Evolutionary conservation across 257 asterid species (phyloP).

Genomic region (Linderniella brevidens): DNA sequence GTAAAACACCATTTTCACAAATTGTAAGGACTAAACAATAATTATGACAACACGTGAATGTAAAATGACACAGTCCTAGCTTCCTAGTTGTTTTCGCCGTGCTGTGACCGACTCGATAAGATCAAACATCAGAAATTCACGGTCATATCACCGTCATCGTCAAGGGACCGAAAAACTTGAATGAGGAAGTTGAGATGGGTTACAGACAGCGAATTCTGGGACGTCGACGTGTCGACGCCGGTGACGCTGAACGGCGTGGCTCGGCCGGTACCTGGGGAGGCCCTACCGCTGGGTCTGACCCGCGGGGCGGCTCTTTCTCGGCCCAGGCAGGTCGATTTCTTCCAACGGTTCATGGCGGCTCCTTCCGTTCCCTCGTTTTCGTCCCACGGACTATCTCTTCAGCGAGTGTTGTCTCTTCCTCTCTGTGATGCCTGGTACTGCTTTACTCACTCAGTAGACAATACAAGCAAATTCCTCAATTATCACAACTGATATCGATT

Average conservation of each 20-base stretch:
- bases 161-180: too few relatives aligned
- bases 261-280: conserved; percentile 35
- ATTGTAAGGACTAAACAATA: too few relatives aligned
- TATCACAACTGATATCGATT: too few relatives aligned
- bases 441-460: conserved; percentile 8
- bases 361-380: conserved; percentile 52
- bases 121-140: too few relatives aligned
- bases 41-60: too few relatives aligned
- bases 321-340: conserved; percentile 57
- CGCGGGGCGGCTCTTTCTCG: conserved; percentile 59
- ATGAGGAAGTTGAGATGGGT: conserved; percentile 84
- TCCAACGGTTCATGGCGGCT: conserved; percentile 78
- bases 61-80: too few relatives aligned
- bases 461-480: background rate
- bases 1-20: too few relatives aligned
- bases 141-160: too few relatives aligned
- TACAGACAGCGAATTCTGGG: conserved; percentile 71
- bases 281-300: conserved; percentile 46
- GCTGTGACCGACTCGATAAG: too few relatives aligned
- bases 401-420: conserved; percentile 49
- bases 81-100: too few relatives aligned
- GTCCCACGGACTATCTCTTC: conserved; percentile 35
- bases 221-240: conserved; percentile 62
- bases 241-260: conserved; percentile 55
- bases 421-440: conserved; percentile 41